phyloP scores from a whole-genome alignment of 2,329 filamentous ascomycete genomes.

The Colletotrichum zoysiae region DNA sequence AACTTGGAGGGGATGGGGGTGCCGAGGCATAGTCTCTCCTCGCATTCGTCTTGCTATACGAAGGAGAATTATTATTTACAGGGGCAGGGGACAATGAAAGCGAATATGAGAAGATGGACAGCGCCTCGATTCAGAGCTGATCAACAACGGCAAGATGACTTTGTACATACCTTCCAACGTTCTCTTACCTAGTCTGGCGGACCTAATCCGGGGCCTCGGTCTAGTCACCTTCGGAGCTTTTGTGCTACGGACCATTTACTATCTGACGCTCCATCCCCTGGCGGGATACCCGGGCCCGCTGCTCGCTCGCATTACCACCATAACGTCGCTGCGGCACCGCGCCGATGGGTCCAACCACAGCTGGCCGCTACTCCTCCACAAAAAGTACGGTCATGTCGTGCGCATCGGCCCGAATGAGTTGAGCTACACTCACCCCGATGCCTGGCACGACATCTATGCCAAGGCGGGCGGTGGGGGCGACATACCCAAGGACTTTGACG shows the following conservation, averaged over 20 bases:
- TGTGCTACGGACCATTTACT: conserved; percentile 36
- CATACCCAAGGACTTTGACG: conserved; percentile 46
- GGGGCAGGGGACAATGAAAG: background rate
- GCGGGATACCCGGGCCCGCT: conserved; percentile 35
- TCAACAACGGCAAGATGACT: conserved; percentile 16
- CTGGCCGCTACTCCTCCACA: conserved; percentile 41
- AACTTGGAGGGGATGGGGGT: background rate
- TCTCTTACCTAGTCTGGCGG: background rate
- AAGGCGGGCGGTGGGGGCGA: conserved; percentile 36
- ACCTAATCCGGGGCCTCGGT: conserved; percentile 14
- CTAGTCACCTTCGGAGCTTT: conserved; percentile 19
- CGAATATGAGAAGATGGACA: background rate
- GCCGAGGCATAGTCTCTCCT: background rate
- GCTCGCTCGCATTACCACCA: conserved; percentile 30
- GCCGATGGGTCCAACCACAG: conserved; percentile 36
- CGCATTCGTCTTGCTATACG: conserved; percentile 1
- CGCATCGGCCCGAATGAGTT: conserved; percentile 42
- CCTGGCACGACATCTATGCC: conserved; percentile 43
- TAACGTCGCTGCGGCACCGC: conserved; percentile 34
- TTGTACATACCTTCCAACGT: conserved; percentile 4
- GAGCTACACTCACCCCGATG: conserved; percentile 40
- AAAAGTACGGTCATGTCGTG: conserved; percentile 44
- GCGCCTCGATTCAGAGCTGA: conserved; percentile 10
- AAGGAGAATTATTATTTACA: conserved; percentile 9
- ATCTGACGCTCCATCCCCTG: conserved; percentile 34